Percentiles rank a stretch among this genome's conserved stretches.
These are phyloP conservation scores for Aspergillus piperis DNA, from an alignment of 2,329 filamentous ascomycete species.

Conservation along the genomic window DNA sequence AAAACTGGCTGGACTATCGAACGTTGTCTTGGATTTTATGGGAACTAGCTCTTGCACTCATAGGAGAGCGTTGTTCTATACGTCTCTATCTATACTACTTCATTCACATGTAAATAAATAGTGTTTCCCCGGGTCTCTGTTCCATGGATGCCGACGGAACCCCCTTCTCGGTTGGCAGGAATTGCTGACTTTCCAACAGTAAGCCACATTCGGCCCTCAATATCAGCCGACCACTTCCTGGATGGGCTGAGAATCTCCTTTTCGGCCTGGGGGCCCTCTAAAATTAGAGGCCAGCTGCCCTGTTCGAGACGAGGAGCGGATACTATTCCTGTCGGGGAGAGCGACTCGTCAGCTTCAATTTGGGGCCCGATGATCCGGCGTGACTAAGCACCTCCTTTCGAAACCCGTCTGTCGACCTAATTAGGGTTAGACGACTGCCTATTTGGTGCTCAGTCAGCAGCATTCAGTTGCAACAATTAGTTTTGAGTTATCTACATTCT, in stretches of 20 bases:
- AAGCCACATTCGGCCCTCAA: not conserved
- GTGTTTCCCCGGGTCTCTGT: conserved; percentile 17
- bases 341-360: conserved; percentile 9
- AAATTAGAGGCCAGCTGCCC: conserved; percentile 1
- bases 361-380: not conserved
- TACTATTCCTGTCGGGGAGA: conserved; percentile 9
- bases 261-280: not conserved
- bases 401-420: not conserved
- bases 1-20: not conserved
- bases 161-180: not conserved
- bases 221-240: not conserved
- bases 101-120: conserved; percentile 20
- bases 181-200: not conserved
- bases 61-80: not conserved
- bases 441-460: not conserved
- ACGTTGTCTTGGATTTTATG: no score
- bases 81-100: not conserved
- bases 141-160: conserved; percentile 18
- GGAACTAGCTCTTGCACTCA: no score
- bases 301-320: not conserved
- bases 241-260: not conserved
- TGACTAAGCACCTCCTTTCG: not conserved
- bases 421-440: not conserved
- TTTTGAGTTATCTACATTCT: no score
- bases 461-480: not conserved